Evolutionary conservation across 768 basidiomycete species (phyloP), one percentile per base, ranked within the genome.

Genomic region (Rhizopogon vinicolor): DNA sequence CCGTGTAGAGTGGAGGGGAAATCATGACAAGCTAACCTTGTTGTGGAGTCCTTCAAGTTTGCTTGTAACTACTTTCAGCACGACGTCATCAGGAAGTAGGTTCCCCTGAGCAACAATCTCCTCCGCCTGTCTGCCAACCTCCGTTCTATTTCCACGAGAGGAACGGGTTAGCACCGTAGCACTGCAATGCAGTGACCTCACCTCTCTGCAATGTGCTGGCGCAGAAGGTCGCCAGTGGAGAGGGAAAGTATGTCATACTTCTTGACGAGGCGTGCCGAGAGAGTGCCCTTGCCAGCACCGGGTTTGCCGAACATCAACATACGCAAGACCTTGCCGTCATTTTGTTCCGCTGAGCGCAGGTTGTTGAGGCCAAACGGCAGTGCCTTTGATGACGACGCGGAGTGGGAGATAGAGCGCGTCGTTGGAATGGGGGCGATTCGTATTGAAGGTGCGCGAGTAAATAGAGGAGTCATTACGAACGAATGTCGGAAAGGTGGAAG

Each of bases 261-360:
- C 59, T 84, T 79, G 55, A 90, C 83, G 29, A 96, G 79, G 42
- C 87, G 80, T 14, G 80, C 77, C 2, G 88, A 79, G 41, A 94
- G 78, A 0, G 93, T 96, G 35, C 93, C 93, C 74, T 96, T 91
- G 54, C 89, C 89, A 45, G 87, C 82, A 28, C 88, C 88, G 1
- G 79, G 81, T 65, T 83, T 83, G 7, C 81, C 81, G 61, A 83
- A 82, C 72, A 82, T 75, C 57, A 82, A 65, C 78, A 82, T 81
- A 10, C 81, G 71, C 48, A 81, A 60, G 35, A 65, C 56, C 39
- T 63, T 62, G 25, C 53, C 58, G n/a, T 58, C 60, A 55, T 74
- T 16, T 45, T 53, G 60, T 7, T 60, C 19, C 6, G 56, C 59
- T 19, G 43, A 28, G 41, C 73, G 74, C 33, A 74, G 60, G 42